Base-by-base conservation (phyloP, 106 monocot genomes). In the Hemerocallis citrina region DNA sequence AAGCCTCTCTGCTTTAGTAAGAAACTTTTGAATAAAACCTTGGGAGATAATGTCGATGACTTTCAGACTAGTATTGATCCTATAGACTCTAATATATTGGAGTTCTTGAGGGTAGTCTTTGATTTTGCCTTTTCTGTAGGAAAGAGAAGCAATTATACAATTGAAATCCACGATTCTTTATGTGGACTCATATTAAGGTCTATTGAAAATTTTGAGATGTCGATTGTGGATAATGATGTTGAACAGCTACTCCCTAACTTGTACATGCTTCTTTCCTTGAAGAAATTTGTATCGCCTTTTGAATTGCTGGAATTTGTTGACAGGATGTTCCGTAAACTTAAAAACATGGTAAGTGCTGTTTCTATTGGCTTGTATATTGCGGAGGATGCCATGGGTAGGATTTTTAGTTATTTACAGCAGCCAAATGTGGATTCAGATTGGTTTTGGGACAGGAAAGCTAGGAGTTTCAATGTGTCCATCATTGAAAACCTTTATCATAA, bases 321-420 rank as follows among this genome's bases (percentile, higher is more conserved):
- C 28, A 84, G 81, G 86, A 77, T 88, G 71, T 75, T 91, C 46
- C 38, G 52, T 32, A 66, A 74, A 66, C 29, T 88, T 58, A 77
- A 88, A 34, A 35, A 43, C 40, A 23, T 54, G 10, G 19, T 51
- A 46, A 67, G 66, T 55, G 52, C 62, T 71, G 62, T 77, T 33
- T 82, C 79, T 57, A 33, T 91, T 17, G 70, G 73, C 61, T 71
- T 91, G 25, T 69, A 74, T 69, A 64, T 87, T 72, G 63, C 79
- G 52, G 67, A 82, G 70, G 31, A 40, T 59, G 61, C 90, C 10
- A 40, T 91, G 38, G 66, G 72, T 62, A 63, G 67, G 64, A 44
- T 88, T 25, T 77, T 22, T 71, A 39, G 11, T 55, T 37, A 57
- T 61, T 51, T 79, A 51, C 46, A 69, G 27, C 44, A 75, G 25